A percentile compares a stretch with the other conserved stretches of the same genome.
phyloP scores from a whole-genome alignment of 202 grass and related monocot genomes.

The Musa balbisiana region DNA sequence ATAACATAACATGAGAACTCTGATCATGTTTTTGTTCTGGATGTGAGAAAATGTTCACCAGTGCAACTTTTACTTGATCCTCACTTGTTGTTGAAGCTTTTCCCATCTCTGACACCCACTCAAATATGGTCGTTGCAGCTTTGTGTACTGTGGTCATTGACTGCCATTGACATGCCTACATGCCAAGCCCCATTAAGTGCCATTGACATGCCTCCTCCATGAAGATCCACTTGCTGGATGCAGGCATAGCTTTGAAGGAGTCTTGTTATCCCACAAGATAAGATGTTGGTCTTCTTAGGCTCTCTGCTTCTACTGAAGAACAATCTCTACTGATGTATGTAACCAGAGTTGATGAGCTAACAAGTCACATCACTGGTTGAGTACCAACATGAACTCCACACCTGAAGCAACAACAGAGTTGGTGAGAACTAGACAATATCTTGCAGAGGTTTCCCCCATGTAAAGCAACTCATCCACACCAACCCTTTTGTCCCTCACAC shows the following conservation, averaged over 20 bases:
- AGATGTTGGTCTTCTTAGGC: not conserved
- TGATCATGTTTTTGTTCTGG: not conserved
- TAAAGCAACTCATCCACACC: not conserved
- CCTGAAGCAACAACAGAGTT: too few species aligned
- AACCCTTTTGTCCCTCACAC: not conserved
- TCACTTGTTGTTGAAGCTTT: too few species aligned
- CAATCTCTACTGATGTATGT: too few species aligned
- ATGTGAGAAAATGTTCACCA: too few species aligned
- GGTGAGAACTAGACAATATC: too few species aligned
- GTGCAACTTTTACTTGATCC: too few species aligned
- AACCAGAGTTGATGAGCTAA: too few species aligned
- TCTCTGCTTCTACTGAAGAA: not conserved
- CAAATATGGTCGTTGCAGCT: not conserved
- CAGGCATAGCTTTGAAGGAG: not conserved
- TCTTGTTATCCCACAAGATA: not conserved
- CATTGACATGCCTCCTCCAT: not conserved
- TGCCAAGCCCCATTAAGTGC: not conserved
- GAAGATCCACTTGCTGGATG: not conserved
- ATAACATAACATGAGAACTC: not conserved
- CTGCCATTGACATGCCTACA: not conserved
- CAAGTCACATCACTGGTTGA: not conserved
- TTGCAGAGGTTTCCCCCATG: constrained; percentile 6
- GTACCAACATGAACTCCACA: too few species aligned
- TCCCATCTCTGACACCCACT: not conserved
- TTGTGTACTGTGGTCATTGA: not conserved